Evolutionary conservation across 352 stramenopile genomes (phyloP), one percentile per base, ranked within the genome.

Genomic region (Aphanomyces stellatus): DNA sequence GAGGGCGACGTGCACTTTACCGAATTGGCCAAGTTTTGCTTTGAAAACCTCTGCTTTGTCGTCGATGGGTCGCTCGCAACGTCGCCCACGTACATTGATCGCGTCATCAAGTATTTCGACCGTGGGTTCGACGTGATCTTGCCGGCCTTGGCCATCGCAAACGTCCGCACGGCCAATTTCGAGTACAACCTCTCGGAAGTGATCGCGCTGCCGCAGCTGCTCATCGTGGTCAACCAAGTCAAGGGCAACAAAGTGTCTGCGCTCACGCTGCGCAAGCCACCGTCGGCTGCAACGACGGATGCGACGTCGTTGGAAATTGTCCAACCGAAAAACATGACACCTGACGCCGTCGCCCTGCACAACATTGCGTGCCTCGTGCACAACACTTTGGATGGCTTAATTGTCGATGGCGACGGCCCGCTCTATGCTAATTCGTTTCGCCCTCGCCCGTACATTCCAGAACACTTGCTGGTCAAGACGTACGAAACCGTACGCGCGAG

Each of bases 31-130:
- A 53, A 53, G 46, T 53, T 53, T 53, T 22, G 8, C 1, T 53
- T 53, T 53, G 46, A 53, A 53, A 53, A 53, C 22, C 1, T 53
- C 19, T 53, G 46, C 46, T 53, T 53, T 53, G 46, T 53, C 24
- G 46, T 53, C 17, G 46, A 53, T 19, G 46, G 46, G 19, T 30
- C 19, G 46, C 19, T 10, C 19, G n/a, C n/a, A n/a, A 28, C 46
- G 22, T 22, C 7, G 1, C 24, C 46, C 8, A 15, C 24, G 19
- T 53, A 53, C 46, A 28, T 53, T 53, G 46, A 53, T 19, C 46
- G 46, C 46, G 46, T 53, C 8, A 53, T 53, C 46, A 53, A 53
- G 25, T 53, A 53, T 19, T 53, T 53, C 22, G 46, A 53, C 24
- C 46, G 46, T 28, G 46, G 46, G 19, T 53, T 53, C 22, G 46